A percentile compares a stretch with the other conserved stretches of the same genome.
These are phyloP conservation scores for Kodamaea leandrae DNA, from an alignment of 805 yeast genomes.

Conservation along the genomic window DNA sequence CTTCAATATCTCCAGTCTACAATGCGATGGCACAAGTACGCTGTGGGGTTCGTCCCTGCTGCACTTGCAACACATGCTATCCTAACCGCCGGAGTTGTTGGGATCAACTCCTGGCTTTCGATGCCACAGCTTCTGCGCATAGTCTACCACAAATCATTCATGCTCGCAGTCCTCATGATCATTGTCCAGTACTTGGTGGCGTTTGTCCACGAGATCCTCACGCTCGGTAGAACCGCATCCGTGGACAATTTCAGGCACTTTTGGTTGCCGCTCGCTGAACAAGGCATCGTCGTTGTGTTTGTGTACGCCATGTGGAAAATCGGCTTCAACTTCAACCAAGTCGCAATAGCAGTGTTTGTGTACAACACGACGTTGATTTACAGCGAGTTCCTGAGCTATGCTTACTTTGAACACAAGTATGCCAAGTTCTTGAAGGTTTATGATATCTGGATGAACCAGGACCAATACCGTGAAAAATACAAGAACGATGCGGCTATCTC, in stretches of 20 bases:
- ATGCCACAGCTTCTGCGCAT: neutral
- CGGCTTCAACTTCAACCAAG: conserved; percentile 8
- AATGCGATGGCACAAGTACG: conserved; percentile 1
- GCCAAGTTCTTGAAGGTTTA: conserved; percentile 17
- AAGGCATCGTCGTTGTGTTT: conserved; percentile 8
- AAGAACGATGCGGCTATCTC: conserved; percentile 13
- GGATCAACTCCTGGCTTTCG: neutral
- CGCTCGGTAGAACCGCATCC: conserved; percentile 8
- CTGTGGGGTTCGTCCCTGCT: neutral
- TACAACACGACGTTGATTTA: conserved; percentile 4
- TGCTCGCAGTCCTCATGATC: conserved; percentile 11
- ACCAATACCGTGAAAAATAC: conserved; percentile 10
- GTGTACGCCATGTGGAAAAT: conserved; percentile 3
- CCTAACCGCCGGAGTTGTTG: neutral
- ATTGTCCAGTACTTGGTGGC: conserved; percentile 8
- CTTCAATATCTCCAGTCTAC: neutral
- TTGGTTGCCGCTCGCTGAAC: conserved; percentile 18
- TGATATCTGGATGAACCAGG: conserved; percentile 19
- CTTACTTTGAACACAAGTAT: conserved; percentile 13
- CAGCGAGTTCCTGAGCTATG: neutral
- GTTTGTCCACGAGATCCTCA: conserved; percentile 14
- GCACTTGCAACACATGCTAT: neutral
- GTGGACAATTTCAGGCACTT: conserved; percentile 11
- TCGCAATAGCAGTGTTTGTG: conserved; percentile 11
- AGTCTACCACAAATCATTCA: conserved; percentile 11